A percentile compares a stretch with the other conserved stretches of the same genome.
Conservation (phyloP, 2,329 filamentous ascomycete genomes). For the Purpureocillium lavendulum region DNA sequence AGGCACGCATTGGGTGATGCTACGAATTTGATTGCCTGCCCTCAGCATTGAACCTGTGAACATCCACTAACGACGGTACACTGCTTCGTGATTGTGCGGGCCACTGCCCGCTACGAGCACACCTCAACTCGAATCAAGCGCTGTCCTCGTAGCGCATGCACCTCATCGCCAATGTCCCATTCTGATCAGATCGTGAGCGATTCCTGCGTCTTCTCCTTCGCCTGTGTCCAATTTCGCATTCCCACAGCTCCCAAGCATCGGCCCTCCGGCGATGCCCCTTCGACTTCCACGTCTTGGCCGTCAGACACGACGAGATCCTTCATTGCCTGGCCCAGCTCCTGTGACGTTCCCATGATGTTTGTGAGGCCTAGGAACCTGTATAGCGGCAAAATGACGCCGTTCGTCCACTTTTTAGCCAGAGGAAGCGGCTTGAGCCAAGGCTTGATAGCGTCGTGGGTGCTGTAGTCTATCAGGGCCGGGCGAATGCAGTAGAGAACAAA, state of each 20-base stretch:
- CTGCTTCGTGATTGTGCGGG: no score
- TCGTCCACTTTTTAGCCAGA: background rate
- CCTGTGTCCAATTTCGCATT: background rate
- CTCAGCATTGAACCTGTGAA: no score
- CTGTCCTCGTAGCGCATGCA: no score
- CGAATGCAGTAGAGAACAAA: background rate
- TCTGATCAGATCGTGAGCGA: no score
- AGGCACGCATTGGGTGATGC: no score
- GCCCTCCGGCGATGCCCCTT: background rate
- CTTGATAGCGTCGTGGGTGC: background rate
- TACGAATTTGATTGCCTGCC: no score
- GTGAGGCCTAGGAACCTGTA: background rate
- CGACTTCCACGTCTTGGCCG: background rate
- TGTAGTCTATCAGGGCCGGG: background rate
- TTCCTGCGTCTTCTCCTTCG: background rate
- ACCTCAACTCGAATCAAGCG: no score
- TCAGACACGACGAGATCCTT: background rate
- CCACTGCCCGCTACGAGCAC: no score
- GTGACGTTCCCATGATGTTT: background rate
- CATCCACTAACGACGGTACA: no score
- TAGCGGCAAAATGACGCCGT: background rate
- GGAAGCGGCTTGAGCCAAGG: constrained; percentile 1
- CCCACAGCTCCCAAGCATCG: constrained; percentile 1
- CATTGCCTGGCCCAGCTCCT: constrained; percentile 1
- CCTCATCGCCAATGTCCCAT: no score